A percentile compares a stretch with the other conserved stretches of the same genome.
Conservation (phyloP, 2,329 filamentous ascomycete genomes). For the Penicillium sp. region DNA sequence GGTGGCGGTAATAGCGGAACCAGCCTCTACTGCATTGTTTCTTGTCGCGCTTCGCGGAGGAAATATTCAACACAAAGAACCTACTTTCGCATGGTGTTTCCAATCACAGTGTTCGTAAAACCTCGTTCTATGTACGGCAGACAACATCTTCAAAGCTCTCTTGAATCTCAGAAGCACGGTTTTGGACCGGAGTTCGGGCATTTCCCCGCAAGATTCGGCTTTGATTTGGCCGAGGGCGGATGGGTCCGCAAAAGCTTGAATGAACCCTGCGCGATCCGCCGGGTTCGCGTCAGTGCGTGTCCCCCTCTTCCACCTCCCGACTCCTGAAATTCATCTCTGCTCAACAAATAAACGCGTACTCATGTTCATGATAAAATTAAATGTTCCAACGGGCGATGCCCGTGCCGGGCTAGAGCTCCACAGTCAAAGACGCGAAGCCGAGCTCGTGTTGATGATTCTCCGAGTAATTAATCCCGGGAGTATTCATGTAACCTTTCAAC, state of each 20-base stretch:
- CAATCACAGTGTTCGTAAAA: no score
- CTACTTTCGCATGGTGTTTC: no score
- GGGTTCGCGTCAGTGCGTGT: background rate
- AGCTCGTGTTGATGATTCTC: background rate
- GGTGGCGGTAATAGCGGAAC: background rate
- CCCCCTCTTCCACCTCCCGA: background rate
- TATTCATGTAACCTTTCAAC: conserved; percentile 2
- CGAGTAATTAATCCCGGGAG: background rate
- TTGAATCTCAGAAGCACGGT: background rate
- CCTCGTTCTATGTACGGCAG: no score
- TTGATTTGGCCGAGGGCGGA: background rate
- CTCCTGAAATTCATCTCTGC: background rate
- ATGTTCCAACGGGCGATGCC: background rate
- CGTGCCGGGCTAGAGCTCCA: no score
- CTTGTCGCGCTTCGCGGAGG: background rate
- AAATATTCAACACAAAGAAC: no score
- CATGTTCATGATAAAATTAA: background rate
- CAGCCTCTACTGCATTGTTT: background rate
- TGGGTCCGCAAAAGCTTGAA: conserved; percentile 13
- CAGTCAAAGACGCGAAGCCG: background rate
- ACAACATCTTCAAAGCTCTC: background rate
- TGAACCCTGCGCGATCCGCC: background rate
- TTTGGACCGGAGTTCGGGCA: background rate
- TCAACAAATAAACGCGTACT: background rate
- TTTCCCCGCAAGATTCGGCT: conserved; percentile 1